A percentile compares a stretch with the other conserved stretches of the same genome.
These are phyloP conservation scores for Lablab purpureus DNA, from an alignment of 306 rosid species.

Conservation along the genomic window DNA sequence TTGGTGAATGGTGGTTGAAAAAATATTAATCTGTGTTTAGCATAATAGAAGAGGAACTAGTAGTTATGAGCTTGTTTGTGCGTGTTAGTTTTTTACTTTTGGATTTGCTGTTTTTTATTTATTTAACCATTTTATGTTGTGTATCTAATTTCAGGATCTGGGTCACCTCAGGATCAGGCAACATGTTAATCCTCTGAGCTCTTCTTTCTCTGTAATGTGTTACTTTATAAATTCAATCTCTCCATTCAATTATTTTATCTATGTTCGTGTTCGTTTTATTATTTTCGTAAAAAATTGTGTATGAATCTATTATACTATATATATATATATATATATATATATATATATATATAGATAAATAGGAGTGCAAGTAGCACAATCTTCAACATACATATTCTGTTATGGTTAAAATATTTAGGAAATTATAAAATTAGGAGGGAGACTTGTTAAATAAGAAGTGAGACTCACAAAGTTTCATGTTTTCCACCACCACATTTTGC, in stretches of 20 bases:
- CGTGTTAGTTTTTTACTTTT: background rate
- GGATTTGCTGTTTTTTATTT: background rate
- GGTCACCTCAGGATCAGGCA: constrained; percentile 91
- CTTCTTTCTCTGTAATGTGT: constrained; percentile 75
- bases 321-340: too few species aligned
- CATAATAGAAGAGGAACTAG: too few species aligned
- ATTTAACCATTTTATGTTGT: constrained; percentile 4
- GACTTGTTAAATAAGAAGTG: too few species aligned
- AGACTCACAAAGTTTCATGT: too few species aligned
- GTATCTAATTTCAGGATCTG: constrained; percentile 64
- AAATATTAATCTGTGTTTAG: too few species aligned
- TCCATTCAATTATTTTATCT: constrained; percentile 12
- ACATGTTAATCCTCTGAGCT: constrained; percentile 89
- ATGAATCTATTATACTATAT: too few species aligned
- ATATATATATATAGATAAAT: too few species aligned
- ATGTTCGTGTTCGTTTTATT: background rate
- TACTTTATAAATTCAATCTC: constrained; percentile 1
- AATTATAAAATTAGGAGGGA: too few species aligned
- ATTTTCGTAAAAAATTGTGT: background rate
- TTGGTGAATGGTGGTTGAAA: background rate
- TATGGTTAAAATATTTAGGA: background rate
- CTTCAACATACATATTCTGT: too few species aligned
- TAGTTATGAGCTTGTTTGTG: background rate
- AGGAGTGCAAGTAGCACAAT: too few species aligned
- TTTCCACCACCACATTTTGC: too few species aligned